Evolutionary conservation across 2,329 filamentous ascomycete species (phyloP).

Genomic region (Penicillium sp.): DNA sequence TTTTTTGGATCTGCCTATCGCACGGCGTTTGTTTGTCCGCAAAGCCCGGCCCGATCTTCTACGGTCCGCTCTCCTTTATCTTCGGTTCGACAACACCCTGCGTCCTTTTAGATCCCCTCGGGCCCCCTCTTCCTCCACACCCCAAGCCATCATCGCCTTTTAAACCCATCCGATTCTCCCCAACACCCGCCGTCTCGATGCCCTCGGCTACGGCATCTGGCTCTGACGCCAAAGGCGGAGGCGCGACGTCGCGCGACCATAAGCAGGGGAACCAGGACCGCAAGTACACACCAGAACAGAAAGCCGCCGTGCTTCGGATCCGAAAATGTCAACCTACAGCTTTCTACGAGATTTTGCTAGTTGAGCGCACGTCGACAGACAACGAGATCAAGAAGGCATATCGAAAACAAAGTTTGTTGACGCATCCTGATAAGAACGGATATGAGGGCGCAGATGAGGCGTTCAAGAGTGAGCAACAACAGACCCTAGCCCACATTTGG

Average conservation of each 20-base stretch:
- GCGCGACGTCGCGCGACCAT: constrained; percentile 42
- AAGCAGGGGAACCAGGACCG: constrained; percentile 51
- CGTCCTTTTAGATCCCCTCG: constrained; percentile 4
- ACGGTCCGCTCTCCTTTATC: constrained; percentile 15
- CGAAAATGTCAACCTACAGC: constrained; percentile 77
- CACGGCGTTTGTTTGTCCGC: constrained; percentile 1
- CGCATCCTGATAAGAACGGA: constrained; percentile 98
- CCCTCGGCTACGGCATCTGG: constrained; percentile 47
- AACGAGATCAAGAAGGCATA: constrained; percentile 96
- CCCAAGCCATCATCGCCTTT: background rate
- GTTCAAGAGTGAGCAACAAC: constrained; percentile 69
- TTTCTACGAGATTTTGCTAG: constrained; percentile 89
- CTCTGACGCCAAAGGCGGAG: constrained; percentile 43
- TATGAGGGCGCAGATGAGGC: constrained; percentile 94
- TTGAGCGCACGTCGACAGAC: constrained; percentile 67
- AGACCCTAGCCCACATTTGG: background rate
- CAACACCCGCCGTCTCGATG: constrained; percentile 25
- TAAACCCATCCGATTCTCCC: background rate
- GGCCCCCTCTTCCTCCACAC: background rate
- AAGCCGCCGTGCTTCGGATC: constrained; percentile 85
- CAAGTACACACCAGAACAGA: constrained; percentile 82
- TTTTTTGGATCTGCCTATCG: background rate
- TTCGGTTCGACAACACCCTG: constrained; percentile 17
- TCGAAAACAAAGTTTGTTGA: constrained; percentile 86
- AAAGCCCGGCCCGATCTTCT: background rate